Evolutionary conservation across 1,284 basidiomycete species (phyloP).

Genomic region (Leccinum proliferum): DNA sequence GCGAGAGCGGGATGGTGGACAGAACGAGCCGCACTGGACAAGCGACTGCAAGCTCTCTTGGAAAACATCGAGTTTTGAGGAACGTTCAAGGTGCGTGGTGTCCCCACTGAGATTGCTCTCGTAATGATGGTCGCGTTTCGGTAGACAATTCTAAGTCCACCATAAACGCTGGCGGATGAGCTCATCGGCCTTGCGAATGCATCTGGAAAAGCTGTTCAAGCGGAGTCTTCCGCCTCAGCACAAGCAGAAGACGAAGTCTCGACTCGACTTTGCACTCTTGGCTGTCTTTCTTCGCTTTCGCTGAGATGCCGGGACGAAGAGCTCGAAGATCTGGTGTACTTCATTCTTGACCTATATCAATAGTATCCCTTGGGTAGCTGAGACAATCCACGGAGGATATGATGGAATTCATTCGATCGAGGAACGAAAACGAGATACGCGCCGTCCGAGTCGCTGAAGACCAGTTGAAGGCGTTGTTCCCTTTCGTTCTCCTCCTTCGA

Average conservation of each 20-base stretch:
- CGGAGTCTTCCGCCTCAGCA: constrained; percentile 49
- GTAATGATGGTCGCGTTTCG: constrained; percentile 21
- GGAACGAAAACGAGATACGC: not conserved
- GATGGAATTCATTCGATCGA: not conserved
- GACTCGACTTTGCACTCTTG: constrained; percentile 69
- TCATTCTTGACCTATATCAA: constrained; percentile 91
- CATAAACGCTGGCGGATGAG: constrained; percentile 40
- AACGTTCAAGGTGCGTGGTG: constrained; percentile 81
- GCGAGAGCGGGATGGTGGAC: constrained; percentile 82
- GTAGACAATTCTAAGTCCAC: constrained; percentile 57
- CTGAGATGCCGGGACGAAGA: constrained; percentile 88
- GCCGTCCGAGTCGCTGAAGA: no score
- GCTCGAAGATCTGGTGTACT: constrained; percentile 92
- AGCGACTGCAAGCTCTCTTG: constrained; percentile 69
- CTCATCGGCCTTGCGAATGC: constrained; percentile 47
- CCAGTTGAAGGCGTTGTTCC: no score
- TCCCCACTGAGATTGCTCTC: not conserved
- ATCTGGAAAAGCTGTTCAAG: constrained; percentile 71
- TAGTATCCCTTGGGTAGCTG: constrained; percentile 67
- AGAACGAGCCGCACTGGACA: constrained; percentile 70
- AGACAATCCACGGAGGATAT: constrained; percentile 47
- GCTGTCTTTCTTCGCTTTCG: constrained; percentile 82
- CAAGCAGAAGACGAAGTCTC: constrained; percentile 25
- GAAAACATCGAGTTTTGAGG: constrained; percentile 91
- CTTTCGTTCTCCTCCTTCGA: not conserved